These are phyloP conservation scores for Globisporangium spiculum DNA, from an alignment of 352 stramenopile species.

Conservation along the genomic window DNA sequence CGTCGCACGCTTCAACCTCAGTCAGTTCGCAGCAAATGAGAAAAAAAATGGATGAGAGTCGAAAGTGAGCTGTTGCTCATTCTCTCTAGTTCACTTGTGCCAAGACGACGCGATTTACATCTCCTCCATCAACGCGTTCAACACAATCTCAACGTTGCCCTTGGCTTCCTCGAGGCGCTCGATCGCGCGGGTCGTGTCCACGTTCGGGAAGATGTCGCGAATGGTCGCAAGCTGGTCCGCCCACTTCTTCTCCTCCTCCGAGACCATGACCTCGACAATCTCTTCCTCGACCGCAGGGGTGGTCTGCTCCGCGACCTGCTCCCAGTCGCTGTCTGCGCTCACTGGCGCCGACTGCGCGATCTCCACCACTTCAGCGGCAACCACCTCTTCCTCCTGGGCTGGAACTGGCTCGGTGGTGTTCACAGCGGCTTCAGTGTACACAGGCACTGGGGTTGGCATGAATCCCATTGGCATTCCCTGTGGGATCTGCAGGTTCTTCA, in stretches of 20 bases:
- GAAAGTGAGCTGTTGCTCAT: neutral
- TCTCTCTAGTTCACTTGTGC: neutral
- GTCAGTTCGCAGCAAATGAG: neutral
- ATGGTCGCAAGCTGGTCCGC: conserved; percentile 62
- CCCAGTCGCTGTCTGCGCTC: conserved; percentile 65
- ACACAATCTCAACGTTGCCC: conserved; percentile 76
- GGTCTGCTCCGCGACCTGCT: conserved; percentile 45
- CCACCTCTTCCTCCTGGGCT: conserved; percentile 25
- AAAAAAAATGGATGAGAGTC: conserved; percentile 1
- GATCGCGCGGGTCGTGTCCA: conserved; percentile 42
- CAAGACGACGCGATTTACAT: conserved; percentile 35
- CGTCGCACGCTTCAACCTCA: neutral
- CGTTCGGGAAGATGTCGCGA: conserved; percentile 69
- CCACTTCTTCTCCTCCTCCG: conserved; percentile 81
- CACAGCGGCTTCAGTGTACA: conserved; percentile 26
- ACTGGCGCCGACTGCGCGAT: conserved; percentile 17
- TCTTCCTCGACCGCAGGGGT: conserved; percentile 31
- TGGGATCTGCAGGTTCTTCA: conserved; percentile 47
- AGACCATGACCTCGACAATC: conserved; percentile 40
- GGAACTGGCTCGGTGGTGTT: conserved; percentile 17
- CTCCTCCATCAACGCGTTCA: conserved; percentile 82
- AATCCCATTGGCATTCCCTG: conserved; percentile 6
- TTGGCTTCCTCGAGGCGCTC: conserved; percentile 76
- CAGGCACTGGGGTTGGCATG: conserved; percentile 8
- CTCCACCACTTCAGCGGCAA: conserved; percentile 24